A percentile compares a stretch with the other conserved stretches of the same genome.
These are phyloP conservation scores for Amorphotheca resinae DNA, from an alignment of 495 filamentous ascomycete genomes.

Conservation along the genomic window DNA sequence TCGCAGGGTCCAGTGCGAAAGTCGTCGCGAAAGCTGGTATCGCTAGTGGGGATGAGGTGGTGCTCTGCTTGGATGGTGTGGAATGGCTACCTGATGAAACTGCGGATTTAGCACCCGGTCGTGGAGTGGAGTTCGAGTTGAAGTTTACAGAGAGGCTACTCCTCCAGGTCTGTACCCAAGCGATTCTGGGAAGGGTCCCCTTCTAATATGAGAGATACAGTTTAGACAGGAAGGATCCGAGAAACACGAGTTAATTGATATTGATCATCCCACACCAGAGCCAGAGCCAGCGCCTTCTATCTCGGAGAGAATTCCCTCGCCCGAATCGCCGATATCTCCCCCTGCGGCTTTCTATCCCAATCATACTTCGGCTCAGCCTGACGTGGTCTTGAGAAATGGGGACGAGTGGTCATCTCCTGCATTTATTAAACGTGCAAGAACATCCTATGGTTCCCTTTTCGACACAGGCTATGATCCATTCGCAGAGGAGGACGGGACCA, in stretches of 20 bases:
- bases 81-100: constrained; percentile 40
- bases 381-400: neutral
- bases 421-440: constrained; percentile 52
- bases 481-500: constrained; percentile 51
- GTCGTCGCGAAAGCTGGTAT: constrained; percentile 51
- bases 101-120: constrained; percentile 45
- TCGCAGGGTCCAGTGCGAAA: constrained; percentile 60
- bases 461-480: constrained; percentile 55
- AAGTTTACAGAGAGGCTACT: constrained; percentile 43
- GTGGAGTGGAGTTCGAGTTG: constrained; percentile 63
- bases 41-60: constrained; percentile 64
- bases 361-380: neutral
- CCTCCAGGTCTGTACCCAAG: constrained; percentile 39
- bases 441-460: constrained; percentile 46
- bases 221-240: constrained; percentile 14
- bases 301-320: neutral
- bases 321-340: constrained; percentile 1
- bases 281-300: constrained; percentile 1
- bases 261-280: constrained; percentile 14
- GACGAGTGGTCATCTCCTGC: constrained; percentile 58
- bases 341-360: neutral
- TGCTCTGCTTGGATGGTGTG: constrained; percentile 53
- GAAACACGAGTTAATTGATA: constrained; percentile 8
- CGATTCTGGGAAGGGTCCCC: neutral
- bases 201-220: constrained; percentile 1